Evolutionary conservation across 2,329 filamentous ascomycete species (phyloP).

Genomic region (Pseudocercospora macadamiae): DNA sequence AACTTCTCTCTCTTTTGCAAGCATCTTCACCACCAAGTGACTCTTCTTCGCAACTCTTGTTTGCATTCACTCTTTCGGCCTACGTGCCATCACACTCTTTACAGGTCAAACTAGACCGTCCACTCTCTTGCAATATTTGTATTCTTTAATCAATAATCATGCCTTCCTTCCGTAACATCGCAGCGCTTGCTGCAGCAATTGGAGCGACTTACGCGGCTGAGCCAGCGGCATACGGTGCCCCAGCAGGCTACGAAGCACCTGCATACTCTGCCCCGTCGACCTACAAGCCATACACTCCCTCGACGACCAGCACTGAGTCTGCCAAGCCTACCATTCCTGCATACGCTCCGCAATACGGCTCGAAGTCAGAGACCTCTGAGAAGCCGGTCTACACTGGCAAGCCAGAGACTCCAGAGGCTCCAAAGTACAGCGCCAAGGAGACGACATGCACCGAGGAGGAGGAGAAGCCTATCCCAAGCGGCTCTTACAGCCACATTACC

Average conservation of each 20-base stretch:
- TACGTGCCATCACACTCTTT: conserved; percentile 11
- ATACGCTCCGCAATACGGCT: conserved; percentile 3
- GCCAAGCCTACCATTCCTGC: background rate
- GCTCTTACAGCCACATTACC: background rate
- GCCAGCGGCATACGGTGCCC: conserved; percentile 7
- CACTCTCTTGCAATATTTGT: conserved; percentile 5
- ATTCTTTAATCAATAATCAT: conserved; percentile 9
- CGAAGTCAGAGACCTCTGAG: background rate
- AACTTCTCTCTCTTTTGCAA: background rate
- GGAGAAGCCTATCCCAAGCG: background rate
- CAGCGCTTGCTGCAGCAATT: conserved; percentile 4
- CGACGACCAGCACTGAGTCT: background rate
- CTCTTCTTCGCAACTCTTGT: conserved; percentile 4
- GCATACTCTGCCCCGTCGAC: background rate
- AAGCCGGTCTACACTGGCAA: background rate
- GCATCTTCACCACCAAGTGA: background rate
- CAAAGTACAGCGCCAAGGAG: background rate
- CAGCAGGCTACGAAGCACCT: background rate
- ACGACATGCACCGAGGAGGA: conserved; percentile 4
- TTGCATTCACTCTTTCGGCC: conserved; percentile 2
- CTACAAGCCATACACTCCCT: background rate
- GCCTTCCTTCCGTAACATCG: conserved; percentile 10
- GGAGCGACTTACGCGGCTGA: conserved; percentile 6
- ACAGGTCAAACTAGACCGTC: background rate
- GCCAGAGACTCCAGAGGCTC: background rate